phyloP scores from a whole-genome alignment of 202 grass and related monocot genomes.

The Hordeum pubiflorum region DNA sequence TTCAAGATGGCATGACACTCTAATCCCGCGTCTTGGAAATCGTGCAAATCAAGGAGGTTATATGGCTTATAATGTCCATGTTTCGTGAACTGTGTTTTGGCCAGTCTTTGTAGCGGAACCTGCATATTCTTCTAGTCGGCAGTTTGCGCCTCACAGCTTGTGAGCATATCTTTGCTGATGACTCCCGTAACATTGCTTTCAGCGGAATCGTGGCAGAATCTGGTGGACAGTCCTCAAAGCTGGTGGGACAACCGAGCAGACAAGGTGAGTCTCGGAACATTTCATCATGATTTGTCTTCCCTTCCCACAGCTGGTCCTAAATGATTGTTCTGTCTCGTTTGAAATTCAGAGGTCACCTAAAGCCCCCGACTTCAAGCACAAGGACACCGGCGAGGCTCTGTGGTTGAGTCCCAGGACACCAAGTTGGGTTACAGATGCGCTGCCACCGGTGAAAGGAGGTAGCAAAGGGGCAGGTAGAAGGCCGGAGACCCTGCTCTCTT shows the following conservation, averaged over 20 bases:
- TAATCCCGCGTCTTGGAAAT: not conserved
- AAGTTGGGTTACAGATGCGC: constrained; percentile 34
- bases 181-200: not conserved
- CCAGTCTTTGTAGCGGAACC: not conserved
- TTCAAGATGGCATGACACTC: not conserved
- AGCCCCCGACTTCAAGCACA: constrained; percentile 74
- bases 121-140: not conserved
- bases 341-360: constrained; percentile 31
- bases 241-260: constrained; percentile 82
- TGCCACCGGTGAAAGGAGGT: constrained; percentile 35
- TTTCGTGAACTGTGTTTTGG: not conserved
- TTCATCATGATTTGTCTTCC: not conserved
- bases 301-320: not conserved
- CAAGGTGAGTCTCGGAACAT: constrained; percentile 22
- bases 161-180: not conserved
- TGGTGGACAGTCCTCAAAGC: constrained; percentile 52
- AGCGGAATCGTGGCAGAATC: constrained; percentile 55
- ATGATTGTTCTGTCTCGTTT: not conserved
- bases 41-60: not conserved
- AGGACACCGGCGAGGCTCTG: constrained; percentile 44
- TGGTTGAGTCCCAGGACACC: constrained; percentile 56
- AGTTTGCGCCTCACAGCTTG: not conserved
- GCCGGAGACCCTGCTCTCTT: constrained; percentile 40
- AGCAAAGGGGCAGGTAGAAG: not conserved
- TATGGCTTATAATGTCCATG: not conserved